Conservation (phyloP, 495 filamentous ascomycete species). For the Aspergillus avenaceus region DNA sequence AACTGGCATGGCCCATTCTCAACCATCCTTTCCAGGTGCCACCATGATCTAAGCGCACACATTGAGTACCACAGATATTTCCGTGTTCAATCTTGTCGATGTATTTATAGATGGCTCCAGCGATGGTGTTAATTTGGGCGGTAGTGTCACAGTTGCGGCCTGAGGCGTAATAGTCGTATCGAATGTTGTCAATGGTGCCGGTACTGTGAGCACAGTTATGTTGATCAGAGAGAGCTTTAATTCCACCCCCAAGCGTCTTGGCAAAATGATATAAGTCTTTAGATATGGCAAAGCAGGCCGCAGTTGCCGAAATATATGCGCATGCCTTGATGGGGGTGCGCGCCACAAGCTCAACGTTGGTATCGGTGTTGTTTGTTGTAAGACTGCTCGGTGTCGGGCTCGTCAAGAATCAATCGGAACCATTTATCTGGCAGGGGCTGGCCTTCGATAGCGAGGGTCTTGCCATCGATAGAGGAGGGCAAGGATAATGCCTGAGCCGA, state of each 20-base stretch:
- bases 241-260: not conserved
- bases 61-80: not conserved
- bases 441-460: not conserved
- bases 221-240: not conserved
- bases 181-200: not conserved
- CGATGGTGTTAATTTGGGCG: not conserved
- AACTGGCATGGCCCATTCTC: not conserved
- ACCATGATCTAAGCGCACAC: not conserved
- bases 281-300: not conserved
- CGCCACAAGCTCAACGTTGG: not conserved
- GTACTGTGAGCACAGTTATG: not conserved
- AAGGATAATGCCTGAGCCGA: not conserved
- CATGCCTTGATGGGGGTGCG: not conserved
- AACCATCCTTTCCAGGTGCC: conserved; percentile 1
- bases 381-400: not conserved
- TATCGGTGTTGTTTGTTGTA: not conserved
- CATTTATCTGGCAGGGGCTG: not conserved
- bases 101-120: not conserved
- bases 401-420: not conserved
- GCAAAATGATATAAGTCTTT: not conserved
- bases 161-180: not conserved
- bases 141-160: not conserved
- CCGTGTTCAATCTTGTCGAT: not conserved
- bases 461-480: not conserved
- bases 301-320: not conserved